These are phyloP conservation scores for Trichomonas tenax DNA, from an alignment of 208 protist genomes.

Conservation along the genomic window DNA sequence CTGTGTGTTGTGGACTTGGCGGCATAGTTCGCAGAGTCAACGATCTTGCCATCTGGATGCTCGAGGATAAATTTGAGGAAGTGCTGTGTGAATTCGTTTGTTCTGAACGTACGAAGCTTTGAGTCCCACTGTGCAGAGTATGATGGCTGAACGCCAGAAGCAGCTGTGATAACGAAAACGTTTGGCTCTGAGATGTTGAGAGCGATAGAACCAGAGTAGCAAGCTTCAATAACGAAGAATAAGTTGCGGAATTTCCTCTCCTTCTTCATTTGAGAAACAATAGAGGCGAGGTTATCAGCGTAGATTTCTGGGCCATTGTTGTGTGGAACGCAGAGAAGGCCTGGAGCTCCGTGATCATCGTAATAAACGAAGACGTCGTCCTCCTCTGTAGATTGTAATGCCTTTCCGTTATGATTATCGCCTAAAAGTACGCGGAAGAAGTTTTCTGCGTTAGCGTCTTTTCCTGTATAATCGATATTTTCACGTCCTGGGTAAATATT, in stretches of 20 bases:
- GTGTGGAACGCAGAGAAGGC: background rate
- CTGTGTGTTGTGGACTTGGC: background rate
- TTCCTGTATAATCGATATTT: background rate
- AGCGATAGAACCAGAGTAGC: background rate
- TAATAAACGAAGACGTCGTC: conserved; percentile 4
- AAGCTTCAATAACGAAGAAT: conserved; percentile 20
- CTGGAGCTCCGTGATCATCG: background rate
- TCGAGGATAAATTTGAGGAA: background rate
- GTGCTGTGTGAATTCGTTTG: background rate
- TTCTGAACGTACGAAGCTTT: background rate
- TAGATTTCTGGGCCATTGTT: background rate
- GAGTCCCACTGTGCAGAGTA: background rate
- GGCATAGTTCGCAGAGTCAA: background rate
- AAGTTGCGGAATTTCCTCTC: background rate
- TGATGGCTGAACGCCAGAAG: background rate
- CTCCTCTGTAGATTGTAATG: background rate
- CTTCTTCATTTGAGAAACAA: background rate
- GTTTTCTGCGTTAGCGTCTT: background rate
- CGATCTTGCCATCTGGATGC: background rate
- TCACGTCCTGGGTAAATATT: background rate
- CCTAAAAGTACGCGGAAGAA: background rate
- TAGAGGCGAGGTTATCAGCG: background rate
- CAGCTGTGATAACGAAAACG: background rate
- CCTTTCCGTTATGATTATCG: background rate
- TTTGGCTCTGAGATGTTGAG: background rate